Evolutionary conservation across 495 filamentous ascomycete genomes (phyloP).

Genomic region (Xylona heveae): DNA sequence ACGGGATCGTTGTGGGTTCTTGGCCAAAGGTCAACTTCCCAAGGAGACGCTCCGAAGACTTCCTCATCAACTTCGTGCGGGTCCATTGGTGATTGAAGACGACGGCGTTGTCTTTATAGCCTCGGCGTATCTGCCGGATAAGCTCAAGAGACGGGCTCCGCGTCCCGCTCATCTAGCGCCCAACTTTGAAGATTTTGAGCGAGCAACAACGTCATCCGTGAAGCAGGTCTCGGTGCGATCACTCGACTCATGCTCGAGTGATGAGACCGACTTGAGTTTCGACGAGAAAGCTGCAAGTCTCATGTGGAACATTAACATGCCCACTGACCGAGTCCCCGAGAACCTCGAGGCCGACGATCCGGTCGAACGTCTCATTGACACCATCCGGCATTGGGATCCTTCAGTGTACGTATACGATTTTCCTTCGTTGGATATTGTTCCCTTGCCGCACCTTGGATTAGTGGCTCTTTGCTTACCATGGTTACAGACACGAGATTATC

Average conservation of each 20-base stretch:
- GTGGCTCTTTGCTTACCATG: not conserved
- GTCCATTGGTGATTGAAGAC: conserved; percentile 1
- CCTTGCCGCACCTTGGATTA: not conserved
- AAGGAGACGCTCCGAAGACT: not conserved
- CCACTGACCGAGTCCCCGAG: not conserved
- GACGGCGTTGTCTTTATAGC: conserved; percentile 1
- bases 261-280: not conserved
- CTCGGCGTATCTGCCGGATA: conserved; percentile 2
- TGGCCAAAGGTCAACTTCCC: conserved; percentile 1
- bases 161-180: not conserved
- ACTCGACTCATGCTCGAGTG: not conserved
- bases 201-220: no score
- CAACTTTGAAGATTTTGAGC: no score
- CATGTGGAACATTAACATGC: not conserved
- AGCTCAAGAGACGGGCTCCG: not conserved
- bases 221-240: not conserved
- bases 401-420: not conserved
- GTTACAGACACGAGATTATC: not conserved
- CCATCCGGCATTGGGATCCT: not conserved
- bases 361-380: not conserved
- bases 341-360: conserved; percentile 5
- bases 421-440: not conserved
- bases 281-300: not conserved
- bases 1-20: conserved; percentile 1
- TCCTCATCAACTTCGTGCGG: conserved; percentile 1